Base-by-base conservation (phyloP, 225 moss, liverwort and hornwort species). In the Anthoceros angustus region DNA sequence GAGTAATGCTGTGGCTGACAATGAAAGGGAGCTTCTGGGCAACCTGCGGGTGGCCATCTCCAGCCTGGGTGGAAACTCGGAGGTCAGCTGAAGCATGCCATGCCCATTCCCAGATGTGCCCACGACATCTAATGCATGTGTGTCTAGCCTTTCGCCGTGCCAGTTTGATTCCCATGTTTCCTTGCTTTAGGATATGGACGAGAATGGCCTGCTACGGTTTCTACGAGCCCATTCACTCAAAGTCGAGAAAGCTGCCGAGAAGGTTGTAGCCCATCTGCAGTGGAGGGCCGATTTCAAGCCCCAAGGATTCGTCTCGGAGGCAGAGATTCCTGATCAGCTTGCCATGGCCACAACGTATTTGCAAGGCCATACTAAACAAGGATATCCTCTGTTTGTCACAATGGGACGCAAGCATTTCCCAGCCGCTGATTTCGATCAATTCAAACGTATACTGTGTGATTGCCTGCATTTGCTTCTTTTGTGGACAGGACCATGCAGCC, bases 371-470 rank as follows among this genome's bases (percentile, higher is more conserved):
- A 86, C 86, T 72, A 87, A 81, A 41, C 69, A 81, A 69, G 84
- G 86, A 41, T 78, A 76, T 72, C 92, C 88, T 65, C 80, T 73
- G 41, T 8, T 73, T 41, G 66, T 87, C 45, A 78, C 63, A 26
- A 61, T 79, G 16, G 92, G 80, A 12, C 74, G 87, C 67, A 86
- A 84, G 61, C 92, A 92, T 76, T 72, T 73, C 78, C 86, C 87
- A 77, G 81, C 86, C 75, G 76, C 78, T 40, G 81, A 92, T 70
- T 81, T 83, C 67, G 82, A 86, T 39, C 80, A 92, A 65, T 92
- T 83, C 67, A 81, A 61, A 62, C 79, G 92, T 92, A 86, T 62
- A 85, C 67, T 12, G 23, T 5, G 10, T 23, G 38, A 5, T 38
- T 10, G 12, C 39, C 1, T n/a, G 39, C 32, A 7, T 38, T 25